Percentiles rank a stretch among this genome's conserved stretches.
Evolutionary conservation across 176 grass and related monocot genomes (phyloP).

Genomic region (Carex littledalei): DNA sequence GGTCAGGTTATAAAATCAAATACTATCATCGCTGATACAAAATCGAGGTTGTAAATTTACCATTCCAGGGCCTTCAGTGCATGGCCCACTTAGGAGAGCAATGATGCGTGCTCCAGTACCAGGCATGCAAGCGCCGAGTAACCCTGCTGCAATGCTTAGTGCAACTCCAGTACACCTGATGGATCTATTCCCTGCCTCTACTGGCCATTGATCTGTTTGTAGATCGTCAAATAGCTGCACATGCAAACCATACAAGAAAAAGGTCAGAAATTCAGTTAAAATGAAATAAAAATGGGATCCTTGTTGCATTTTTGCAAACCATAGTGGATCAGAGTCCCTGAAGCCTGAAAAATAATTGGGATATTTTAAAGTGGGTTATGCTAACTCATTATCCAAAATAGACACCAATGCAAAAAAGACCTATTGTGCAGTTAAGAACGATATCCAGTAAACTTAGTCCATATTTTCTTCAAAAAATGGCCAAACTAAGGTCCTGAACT

Average conservation of each 20-base stretch:
- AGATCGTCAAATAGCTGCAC: constrained; percentile 85
- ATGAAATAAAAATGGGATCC: neutral
- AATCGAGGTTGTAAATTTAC: constrained; percentile 42
- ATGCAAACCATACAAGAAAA: constrained; percentile 2
- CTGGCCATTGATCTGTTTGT: constrained; percentile 86
- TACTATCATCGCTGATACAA: neutral
- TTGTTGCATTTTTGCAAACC: neutral
- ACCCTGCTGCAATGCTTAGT: constrained; percentile 72
- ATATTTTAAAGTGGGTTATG: neutral
- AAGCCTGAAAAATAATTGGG: neutral
- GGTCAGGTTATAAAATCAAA: neutral
- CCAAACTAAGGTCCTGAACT: neutral
- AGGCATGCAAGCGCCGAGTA: constrained; percentile 77
- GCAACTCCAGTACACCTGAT: constrained; percentile 93
- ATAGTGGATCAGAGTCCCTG: neutral
- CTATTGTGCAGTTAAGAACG: neutral
- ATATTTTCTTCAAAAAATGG: neutral
- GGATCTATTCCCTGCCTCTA: constrained; percentile 61
- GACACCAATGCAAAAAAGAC: neutral
- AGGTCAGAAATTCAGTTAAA: constrained; percentile 7
- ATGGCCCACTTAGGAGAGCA: constrained; percentile 80
- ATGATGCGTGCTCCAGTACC: constrained; percentile 92
- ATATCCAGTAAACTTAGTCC: constrained; percentile 7
- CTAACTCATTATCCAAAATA: constrained; percentile 6
- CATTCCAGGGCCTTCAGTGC: constrained; percentile 91